Evolutionary conservation across 2,329 filamentous ascomycete species (phyloP), one percentile per base, ranked within the genome.

Genomic region (Colletotrichum scovillei): DNA sequence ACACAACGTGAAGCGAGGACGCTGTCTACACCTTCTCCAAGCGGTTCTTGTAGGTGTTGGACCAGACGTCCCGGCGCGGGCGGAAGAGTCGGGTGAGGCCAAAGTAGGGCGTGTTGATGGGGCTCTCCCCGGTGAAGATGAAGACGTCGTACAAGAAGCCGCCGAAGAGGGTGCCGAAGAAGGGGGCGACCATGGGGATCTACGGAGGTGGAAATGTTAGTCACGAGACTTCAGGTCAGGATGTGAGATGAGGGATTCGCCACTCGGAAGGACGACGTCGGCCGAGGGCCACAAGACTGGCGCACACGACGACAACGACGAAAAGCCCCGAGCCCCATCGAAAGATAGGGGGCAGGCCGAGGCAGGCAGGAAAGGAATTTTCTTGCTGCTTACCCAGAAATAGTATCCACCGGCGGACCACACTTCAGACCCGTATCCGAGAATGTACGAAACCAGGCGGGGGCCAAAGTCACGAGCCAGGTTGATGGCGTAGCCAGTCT

Each of bases 401-500:
- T 94, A 95, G 78, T 94, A 93, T 14, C 86, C 86, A 2, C 92
- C 92, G 1, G 90, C 89, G 11, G 86, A 87, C 90, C 91, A 94
- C 0, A 94, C 92, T 63, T 92, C 87, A 62, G 80, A 81, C 0
- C 91, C 91, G 78, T 95, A 94, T 2, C 93, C 93, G 67, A 94
- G 77, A 78, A 91, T 88, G 78, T 91, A 93, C 1, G 89, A 89
- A 74, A 93, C 89, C 56, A 94, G 80, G 12, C 92, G 85, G 11
- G 92, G 92, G 0, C 92, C 91, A 78, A 94, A 93, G 75, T 95
- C 93, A 81, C 93, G 87, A 46, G 92, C 92, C 55, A 93, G 81
- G 78, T 94, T 94, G 76, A 94, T 93, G 19, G 92, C 92, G 81
- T 93, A 95, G 49, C 93, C 92, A 1, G 92, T 95, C 80, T 94